Base-by-base conservation (phyloP, 2,329 filamentous ascomycete species). In the Cladosporium austrohemisphaericum region DNA sequence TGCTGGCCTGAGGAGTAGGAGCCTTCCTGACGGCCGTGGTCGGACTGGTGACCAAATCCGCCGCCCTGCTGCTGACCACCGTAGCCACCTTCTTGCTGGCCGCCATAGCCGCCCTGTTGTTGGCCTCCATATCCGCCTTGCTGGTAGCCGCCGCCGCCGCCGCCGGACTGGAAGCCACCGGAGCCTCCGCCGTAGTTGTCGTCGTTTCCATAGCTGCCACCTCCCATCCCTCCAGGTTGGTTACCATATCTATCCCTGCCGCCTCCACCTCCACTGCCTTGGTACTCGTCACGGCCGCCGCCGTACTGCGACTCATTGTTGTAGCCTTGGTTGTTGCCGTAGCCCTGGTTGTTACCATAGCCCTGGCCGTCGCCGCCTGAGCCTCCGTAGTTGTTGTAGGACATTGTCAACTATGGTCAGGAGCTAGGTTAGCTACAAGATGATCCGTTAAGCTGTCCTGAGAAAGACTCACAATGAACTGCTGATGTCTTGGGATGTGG, bases 1-100 rank as follows among this genome's bases (percentile, higher is more conserved):
- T 53, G 55, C 4, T 55, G 49, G 10, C 57, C 59, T 51, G 61
- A 57, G 8, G 60, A 59, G 52, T 58, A 65, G 5, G 58, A 47
- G 28, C 60, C 61, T 32, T 64, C 59, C 9, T 22, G 56, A 25
- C 61, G 55, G 8, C 55, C 52, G 33, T 64, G 58, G 38, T 65
- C 61, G 18, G 59, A 62, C 29, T 64, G 60, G 25, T 64, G 61
- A 31, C 60, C 61, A 36, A 57, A 62, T 25, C 51, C 44, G 31
- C 49, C 49, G 54, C 55, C 50, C 31, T 52, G 14, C 52, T 59
- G 28, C 54, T 62, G 18, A 5, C 50, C 35, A 20, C 46, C 52
- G 18, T 63, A 59, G 28, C 59, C 58, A 14, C 51, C 53, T 25
- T 55, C 52, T 55, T 53, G 46, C 47, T 38, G 32, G 38, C 57